A percentile compares a stretch with the other conserved stretches of the same genome.
These are phyloP conservation scores for Xylona heveae DNA, from an alignment of 495 filamentous ascomycete genomes.

Conservation along the genomic window DNA sequence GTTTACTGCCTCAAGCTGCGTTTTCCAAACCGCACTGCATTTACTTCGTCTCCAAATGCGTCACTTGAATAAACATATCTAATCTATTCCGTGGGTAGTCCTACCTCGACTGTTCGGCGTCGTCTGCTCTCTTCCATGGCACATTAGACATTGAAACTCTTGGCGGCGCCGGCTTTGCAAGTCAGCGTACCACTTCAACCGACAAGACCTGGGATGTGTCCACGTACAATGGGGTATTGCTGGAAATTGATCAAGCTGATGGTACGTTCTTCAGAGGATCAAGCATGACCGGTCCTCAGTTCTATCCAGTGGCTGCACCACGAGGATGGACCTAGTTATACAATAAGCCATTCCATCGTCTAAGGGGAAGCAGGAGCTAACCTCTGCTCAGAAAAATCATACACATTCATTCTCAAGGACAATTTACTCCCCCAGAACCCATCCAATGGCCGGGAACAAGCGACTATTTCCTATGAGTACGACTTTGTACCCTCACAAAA, in stretches of 20 bases:
- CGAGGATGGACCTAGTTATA: too few relatives aligned
- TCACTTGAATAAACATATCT: too few relatives aligned
- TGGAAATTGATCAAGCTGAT: slow-evolving; percentile 16
- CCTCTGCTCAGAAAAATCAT: slow-evolving; percentile 25
- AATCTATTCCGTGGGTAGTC: slow-evolving; percentile 18
- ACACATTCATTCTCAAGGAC: slow-evolving; percentile 58
- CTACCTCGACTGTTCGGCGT: slow-evolving; percentile 18
- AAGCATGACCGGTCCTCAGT: too few relatives aligned
- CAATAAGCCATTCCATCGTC: too few relatives aligned
- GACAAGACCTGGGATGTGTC: slow-evolving; percentile 16
- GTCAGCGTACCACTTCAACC: slow-evolving; percentile 34
- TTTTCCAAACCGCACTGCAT: slow-evolving; percentile 2
- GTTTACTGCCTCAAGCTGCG: slow-evolving; percentile 2
- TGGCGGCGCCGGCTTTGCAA: slow-evolving; percentile 67
- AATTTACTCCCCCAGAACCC: slow-evolving; percentile 28
- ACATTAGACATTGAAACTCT: slow-evolving; percentile 51
- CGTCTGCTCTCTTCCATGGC: slow-evolving; percentile 36
- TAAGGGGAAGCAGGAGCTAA: too few relatives aligned
- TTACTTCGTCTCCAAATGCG: too few relatives aligned
- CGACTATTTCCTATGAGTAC: slow-evolving; percentile 34
- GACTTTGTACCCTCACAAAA: slow-evolving; percentile 20
- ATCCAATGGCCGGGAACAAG: slow-evolving; percentile 36
- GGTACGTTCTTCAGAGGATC: slow-evolving; percentile 13
- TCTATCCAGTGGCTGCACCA: too few relatives aligned
- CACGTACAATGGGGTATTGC: slow-evolving; percentile 13